Evolutionary conservation across 192 early-diverging fungal genomes (phyloP).

Genomic region (Coemansia reversa): DNA sequence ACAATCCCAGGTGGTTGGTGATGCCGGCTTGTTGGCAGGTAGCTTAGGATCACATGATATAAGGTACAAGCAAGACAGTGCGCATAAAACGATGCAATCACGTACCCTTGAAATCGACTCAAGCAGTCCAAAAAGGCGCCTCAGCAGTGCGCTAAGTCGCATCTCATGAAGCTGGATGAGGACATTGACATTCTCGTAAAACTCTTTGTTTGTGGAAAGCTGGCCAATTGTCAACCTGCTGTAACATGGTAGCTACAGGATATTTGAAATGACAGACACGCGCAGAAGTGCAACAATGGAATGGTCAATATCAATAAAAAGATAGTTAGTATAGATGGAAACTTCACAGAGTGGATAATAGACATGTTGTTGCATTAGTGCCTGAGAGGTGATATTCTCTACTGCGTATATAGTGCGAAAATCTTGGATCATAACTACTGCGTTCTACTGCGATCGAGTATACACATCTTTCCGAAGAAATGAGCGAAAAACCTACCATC

Average conservation of each 20-base stretch:
- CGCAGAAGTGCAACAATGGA: not conserved
- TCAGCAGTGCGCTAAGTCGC: conserved; percentile 67
- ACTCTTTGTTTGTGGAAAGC: conserved; percentile 73
- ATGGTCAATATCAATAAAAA: not conserved
- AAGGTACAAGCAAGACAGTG: not conserved
- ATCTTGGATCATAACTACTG: not conserved
- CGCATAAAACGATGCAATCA: not conserved
- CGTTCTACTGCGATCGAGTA: not conserved
- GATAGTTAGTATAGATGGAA: not conserved
- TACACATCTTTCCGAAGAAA: not conserved
- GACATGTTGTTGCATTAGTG: not conserved
- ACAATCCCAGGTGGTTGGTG: no score
- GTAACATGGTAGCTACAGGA: conserved; percentile 69
- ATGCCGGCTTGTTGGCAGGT: no score
- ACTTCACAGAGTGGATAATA: not conserved
- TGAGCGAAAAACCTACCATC: conserved; percentile 26
- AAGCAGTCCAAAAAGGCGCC: conserved; percentile 66
- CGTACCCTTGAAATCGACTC: conserved; percentile 71
- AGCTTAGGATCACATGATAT: not conserved
- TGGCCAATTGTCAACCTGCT: conserved; percentile 63
- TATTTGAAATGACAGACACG: not conserved
- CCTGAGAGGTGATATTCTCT: not conserved
- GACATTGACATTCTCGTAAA: conserved; percentile 75
- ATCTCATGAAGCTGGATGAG: conserved; percentile 76
- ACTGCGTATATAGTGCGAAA: not conserved